A percentile compares a stretch with the other conserved stretches of the same genome.
Conservation (phyloP, 176 grass and related monocot species). For the Puccinellia tenuiflora region DNA sequence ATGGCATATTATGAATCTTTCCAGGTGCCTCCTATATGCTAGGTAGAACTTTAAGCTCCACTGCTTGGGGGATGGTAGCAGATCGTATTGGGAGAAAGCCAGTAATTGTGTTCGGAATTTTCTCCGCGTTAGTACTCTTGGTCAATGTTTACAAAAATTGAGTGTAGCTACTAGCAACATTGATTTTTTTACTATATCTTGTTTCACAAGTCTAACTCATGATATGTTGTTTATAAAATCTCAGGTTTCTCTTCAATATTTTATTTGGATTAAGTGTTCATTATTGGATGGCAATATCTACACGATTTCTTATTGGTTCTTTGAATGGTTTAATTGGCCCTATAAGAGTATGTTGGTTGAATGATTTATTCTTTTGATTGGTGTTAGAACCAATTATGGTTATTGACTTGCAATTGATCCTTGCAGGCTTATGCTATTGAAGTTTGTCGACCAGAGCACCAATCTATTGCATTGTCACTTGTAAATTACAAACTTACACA, state of each 20-base stretch:
- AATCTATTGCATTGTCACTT: constrained; percentile 57
- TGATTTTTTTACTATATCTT: not conserved
- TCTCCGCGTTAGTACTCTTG: constrained; percentile 38
- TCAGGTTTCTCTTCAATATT: constrained; percentile 58
- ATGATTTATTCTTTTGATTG: not conserved
- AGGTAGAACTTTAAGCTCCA: constrained; percentile 14
- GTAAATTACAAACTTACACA: constrained; percentile 15
- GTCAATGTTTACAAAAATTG: not conserved
- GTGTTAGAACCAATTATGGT: not conserved
- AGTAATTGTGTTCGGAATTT: constrained; percentile 42
- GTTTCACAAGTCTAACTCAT: not conserved
- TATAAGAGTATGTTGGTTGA: constrained; percentile 28
- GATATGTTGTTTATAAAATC: not conserved
- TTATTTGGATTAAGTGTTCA: constrained; percentile 54
- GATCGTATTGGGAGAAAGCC: constrained; percentile 16
- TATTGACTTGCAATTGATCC: not conserved
- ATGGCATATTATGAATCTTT: not conserved
- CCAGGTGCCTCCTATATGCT: constrained; percentile 74
- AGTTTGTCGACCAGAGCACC: constrained; percentile 55
- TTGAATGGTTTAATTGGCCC: constrained; percentile 55
- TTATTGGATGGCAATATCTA: constrained; percentile 68
- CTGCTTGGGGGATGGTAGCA: constrained; percentile 18
- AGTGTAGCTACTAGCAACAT: not conserved
- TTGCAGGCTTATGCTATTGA: constrained; percentile 66
- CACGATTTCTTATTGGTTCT: constrained; percentile 60